Conservation (phyloP, 2,329 filamentous ascomycete species). For the Cladosporium sphaerospermum region DNA sequence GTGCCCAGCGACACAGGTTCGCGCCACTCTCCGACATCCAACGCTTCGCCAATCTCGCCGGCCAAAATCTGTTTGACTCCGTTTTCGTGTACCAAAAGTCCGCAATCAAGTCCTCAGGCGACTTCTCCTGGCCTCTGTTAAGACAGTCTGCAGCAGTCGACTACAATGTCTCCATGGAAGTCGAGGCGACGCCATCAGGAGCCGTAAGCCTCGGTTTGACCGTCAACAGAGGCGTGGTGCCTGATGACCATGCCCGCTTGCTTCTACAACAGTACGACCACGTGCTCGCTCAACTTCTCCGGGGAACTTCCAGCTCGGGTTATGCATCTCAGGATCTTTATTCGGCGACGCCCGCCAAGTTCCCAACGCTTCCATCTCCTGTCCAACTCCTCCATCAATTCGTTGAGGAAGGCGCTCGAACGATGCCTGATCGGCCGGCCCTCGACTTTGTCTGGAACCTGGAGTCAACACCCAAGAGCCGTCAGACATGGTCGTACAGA, state of each 20-base stretch:
- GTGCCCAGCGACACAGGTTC: conserved; percentile 64
- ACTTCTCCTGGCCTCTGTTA: conserved; percentile 50
- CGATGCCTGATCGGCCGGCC: conserved; percentile 56
- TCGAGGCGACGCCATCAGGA: conserved; percentile 51
- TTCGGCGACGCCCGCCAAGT: conserved; percentile 52
- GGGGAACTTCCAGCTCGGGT: background rate
- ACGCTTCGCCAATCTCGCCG: conserved; percentile 59
- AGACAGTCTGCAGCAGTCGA: conserved; percentile 66
- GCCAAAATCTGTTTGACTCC: conserved; percentile 70
- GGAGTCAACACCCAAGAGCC: conserved; percentile 39
- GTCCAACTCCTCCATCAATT: conserved; percentile 67
- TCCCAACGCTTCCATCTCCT: conserved; percentile 51
- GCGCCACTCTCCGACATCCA: conserved; percentile 67
- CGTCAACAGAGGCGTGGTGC: conserved; percentile 58
- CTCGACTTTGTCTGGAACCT: conserved; percentile 61
- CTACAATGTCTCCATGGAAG: conserved; percentile 74
- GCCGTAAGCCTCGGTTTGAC: conserved; percentile 59
- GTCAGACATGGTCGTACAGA: conserved; percentile 64
- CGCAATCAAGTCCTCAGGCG: conserved; percentile 13
- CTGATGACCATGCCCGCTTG: conserved; percentile 58
- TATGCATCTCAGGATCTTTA: conserved; percentile 40
- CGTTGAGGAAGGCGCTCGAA: conserved; percentile 57
- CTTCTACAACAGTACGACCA: conserved; percentile 68
- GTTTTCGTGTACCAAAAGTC: conserved; percentile 75
- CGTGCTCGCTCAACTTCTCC: conserved; percentile 54